Conservation (phyloP, 140 eudicot species). For the Oenanthe javanica region DNA sequence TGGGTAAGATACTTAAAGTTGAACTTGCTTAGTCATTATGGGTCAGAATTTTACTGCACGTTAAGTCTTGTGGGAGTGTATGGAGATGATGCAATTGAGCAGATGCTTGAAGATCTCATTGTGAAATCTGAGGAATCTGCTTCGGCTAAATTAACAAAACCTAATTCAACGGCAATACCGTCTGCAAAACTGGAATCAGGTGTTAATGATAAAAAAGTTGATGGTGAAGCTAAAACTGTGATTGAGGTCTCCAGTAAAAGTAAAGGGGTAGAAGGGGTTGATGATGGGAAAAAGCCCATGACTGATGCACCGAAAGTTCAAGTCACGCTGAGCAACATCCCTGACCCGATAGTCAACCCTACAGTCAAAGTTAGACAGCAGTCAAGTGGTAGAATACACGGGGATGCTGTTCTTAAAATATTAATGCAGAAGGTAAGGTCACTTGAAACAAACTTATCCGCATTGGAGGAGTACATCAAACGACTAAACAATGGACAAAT, state of each 20-base stretch:
- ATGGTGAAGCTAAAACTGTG: conserved; percentile 20
- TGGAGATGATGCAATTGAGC: conserved; percentile 88
- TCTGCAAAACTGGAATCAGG: conserved; percentile 22
- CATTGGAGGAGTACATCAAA: conserved; percentile 68
- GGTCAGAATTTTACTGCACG: conserved; percentile 88
- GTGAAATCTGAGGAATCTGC: conserved; percentile 52
- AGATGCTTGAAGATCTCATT: conserved; percentile 94
- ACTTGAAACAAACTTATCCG: conserved; percentile 62
- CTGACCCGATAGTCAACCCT: conserved; percentile 48
- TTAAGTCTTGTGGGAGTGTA: conserved; percentile 74
- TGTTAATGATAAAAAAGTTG: conserved; percentile 23
- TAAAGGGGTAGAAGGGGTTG: conserved; percentile 40
- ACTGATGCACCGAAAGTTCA: conserved; percentile 35
- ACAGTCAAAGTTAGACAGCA: conserved; percentile 38
- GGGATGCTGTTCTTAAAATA: conserved; percentile 77
- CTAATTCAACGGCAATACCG: conserved; percentile 41
- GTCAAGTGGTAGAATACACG: conserved; percentile 61
- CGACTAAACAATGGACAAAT: conserved; percentile 57
- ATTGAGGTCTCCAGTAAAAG: conserved; percentile 29
- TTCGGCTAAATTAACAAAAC: conserved; percentile 14
- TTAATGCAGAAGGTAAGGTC: conserved; percentile 80
- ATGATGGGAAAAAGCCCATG: conserved; percentile 37
- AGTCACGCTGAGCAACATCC: conserved; percentile 24
- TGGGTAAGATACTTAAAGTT: conserved; percentile 79
- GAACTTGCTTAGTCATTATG: conserved; percentile 73